Evolutionary conservation across 345 rosid genomes (phyloP), one percentile per base, ranked within the genome.

Genomic region (Salix arbutifolia): DNA sequence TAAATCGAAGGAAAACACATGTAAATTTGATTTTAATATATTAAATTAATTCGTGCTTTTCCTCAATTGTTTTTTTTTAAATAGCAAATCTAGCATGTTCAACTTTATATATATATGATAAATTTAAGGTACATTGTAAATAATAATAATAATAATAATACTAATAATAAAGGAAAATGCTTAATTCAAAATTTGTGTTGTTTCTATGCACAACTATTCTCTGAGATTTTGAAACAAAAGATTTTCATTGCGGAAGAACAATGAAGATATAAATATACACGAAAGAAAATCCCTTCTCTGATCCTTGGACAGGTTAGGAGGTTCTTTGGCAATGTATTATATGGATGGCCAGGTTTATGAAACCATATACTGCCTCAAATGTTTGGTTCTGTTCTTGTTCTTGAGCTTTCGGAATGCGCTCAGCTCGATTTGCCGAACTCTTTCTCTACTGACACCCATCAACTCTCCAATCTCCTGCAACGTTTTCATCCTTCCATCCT

Each of bases 391-490:
- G 74, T 83, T 96, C 87, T 91, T 93, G 86, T 85, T 91, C 84
- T 90, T 91, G 52, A 96, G 88, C 88, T 92, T 96, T 48, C 92
- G 87, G 71, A 92, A 92, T 12, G 94, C 98, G 14, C 87, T 85
- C 0, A 89, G 89, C 77, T 96, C 99, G 3, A 96, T 93, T 65
- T 96, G 99, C 52, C 98, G 85, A 73, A 96, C 76, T 84, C 99
- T 86, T 84, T 96, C 99, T n/a, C 99, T 84, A 87, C 98, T 92
- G 1, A 96, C 88, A 1, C 92, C 88, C 88, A 96, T 89, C 38
- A 80, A 53, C 70, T 96, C 99, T 14, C 99, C 99, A 0, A 96
- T 96, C 85, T 96, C 99, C 73, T 96, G 99, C 83, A 96, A 78
- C 0, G 98, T 93, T 81, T 90, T 96, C 90, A 86, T 89, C 82